Percentiles rank a stretch among this genome's conserved stretches.
phyloP scores from a whole-genome alignment of 495 filamentous ascomycete species.

The Aspergillus leporis region DNA sequence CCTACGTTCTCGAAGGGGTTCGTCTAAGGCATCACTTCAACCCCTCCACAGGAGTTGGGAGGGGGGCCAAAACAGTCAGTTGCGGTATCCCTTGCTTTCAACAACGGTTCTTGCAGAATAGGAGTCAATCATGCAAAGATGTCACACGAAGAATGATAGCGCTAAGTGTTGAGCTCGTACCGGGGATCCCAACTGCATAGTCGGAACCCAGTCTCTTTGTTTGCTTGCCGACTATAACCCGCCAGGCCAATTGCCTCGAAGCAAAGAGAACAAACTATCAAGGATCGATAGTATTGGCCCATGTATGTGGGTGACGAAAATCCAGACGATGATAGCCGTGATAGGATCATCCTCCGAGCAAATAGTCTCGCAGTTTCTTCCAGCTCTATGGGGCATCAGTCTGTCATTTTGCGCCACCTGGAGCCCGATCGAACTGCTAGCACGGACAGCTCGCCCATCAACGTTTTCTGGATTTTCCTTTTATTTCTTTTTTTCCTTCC shows the following conservation, averaged over 20 bases:
- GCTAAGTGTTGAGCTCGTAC: no score
- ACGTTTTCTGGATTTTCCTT: constrained; percentile 6
- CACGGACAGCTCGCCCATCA: constrained; percentile 18
- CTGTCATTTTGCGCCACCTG: constrained; percentile 13
- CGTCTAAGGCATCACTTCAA: neutral
- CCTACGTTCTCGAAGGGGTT: neutral
- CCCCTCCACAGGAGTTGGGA: neutral
- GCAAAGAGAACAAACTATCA: neutral
- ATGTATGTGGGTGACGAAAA: constrained; percentile 2
- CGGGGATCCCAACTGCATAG: no score
- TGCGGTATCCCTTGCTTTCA: constrained; percentile 11
- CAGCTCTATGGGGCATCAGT: constrained; percentile 5
- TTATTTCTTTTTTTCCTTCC: neutral
- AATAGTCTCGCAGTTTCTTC: constrained; percentile 6
- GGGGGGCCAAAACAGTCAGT: neutral
- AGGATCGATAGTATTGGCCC: neutral
- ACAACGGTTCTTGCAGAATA: constrained; percentile 1
- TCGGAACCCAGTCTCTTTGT: no score
- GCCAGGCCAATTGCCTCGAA: neutral
- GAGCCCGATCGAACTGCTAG: constrained; percentile 19
- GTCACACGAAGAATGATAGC: constrained; percentile 24
- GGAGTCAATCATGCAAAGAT: neutral
- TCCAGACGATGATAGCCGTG: constrained; percentile 4
- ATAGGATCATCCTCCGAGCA: constrained; percentile 4
- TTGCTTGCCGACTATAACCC: neutral